Evolutionary conservation across 345 rosid species (phyloP).

Genomic region (Clausena lansium): DNA sequence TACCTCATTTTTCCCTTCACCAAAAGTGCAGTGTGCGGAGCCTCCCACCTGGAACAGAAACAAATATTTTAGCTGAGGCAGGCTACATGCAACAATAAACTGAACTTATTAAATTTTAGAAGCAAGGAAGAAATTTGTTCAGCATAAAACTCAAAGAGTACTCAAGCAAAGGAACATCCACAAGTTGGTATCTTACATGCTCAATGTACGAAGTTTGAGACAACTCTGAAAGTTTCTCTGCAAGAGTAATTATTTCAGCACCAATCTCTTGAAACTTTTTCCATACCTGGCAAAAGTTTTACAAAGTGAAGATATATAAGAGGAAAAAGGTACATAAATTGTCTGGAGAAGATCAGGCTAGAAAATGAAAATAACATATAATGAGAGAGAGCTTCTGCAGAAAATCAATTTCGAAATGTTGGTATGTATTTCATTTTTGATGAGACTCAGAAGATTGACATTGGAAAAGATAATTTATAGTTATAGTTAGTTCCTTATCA

Average conservation of each 20-base stretch:
- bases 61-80: background rate
- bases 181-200: conserved; percentile 47
- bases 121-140: background rate
- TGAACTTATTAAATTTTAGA: background rate
- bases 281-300: conserved; percentile 54
- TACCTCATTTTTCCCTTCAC: conserved; percentile 40
- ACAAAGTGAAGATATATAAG: conserved; percentile 6
- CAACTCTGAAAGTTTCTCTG: conserved; percentile 61
- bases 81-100: background rate
- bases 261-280: conserved; percentile 63
- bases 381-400: background rate
- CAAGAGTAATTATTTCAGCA: conserved; percentile 61
- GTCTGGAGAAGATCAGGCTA: background rate
- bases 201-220: conserved; percentile 46
- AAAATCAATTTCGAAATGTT: background rate
- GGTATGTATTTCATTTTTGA: background rate
- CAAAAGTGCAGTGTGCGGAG: conserved; percentile 13
- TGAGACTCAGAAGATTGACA: background rate
- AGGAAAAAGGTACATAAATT: background rate
- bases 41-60: conserved; percentile 28
- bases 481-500: background rate
- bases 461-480: background rate
- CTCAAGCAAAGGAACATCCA: background rate
- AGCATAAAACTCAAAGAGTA: background rate
- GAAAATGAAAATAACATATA: background rate